Evolutionary conservation across 108 stramenopile species (phyloP), one percentile per base, ranked within the genome.

Genomic region (Cylindrotheca closterium): DNA sequence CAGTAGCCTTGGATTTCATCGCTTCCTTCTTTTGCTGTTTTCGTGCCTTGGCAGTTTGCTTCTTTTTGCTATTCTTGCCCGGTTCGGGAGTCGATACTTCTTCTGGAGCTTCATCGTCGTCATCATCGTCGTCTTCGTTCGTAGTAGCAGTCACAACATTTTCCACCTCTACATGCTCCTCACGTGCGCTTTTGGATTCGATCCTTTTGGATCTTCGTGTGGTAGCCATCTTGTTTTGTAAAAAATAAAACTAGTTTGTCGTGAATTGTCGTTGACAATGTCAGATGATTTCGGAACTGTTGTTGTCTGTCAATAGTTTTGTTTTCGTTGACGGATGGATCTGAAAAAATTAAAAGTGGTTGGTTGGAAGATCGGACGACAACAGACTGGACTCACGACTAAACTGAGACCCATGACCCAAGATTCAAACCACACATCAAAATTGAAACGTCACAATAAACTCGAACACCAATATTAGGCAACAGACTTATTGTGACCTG

Each of bases 1-100:
- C 70, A 7, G 70, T 71, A 31, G 53, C 46, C 30, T 73, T 66
- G 37, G 72, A 66, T 60, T 73, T 73, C 21, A 73, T 51, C 18
- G 42, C 64, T 18, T 73, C 72, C 7, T 42, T 42, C 10, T 10
- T 7, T 28, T 56, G 28, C 47, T 59, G 56, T 0, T 30, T n/a
- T 4, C 26, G 22, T 15, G 23, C 24, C 55, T 63, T 63, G 58
- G 52, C 51, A 30, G 42, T 18, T 28, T 21, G 48, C 55, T 4
- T 10, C 30, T 64, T 52, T 21, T 33, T 53, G 51, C 7, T 50
- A 30, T 50, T 27, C 30, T 30, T 28, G 24, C n/a, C n/a, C n/a
- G n/a, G 49, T 63, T 63, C 28, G 46, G 47, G 4, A 5, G 46
- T 5, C 25, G 61, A 19, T 5, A 28, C 29, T 45, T 17, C 2